phyloP scores from a whole-genome alignment of 1,139 yeast genomes.

The Suzukiozyma palmioleophila region DNA sequence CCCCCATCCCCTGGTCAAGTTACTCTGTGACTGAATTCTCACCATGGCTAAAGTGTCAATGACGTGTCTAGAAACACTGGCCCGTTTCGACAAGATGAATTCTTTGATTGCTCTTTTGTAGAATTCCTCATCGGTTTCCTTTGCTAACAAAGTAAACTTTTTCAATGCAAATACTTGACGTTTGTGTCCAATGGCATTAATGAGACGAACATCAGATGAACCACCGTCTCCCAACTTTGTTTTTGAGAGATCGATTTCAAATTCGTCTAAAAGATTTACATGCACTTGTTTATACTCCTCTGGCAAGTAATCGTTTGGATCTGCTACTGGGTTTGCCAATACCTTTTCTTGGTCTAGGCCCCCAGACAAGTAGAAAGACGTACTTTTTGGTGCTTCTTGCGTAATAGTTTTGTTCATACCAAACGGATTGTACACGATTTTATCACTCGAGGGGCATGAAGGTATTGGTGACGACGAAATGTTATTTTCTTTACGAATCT shows the following conservation, averaged over 20 bases:
- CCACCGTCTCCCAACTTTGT: slow-evolving; percentile 69
- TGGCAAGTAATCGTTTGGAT: slow-evolving; percentile 66
- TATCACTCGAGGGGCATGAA: slow-evolving; percentile 19
- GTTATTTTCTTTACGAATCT: slow-evolving; percentile 7
- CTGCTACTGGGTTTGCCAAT: slow-evolving; percentile 60
- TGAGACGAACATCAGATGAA: slow-evolving; percentile 58
- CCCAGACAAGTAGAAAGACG: slow-evolving; percentile 41
- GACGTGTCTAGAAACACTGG: slow-evolving; percentile 53
- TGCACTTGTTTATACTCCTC: slow-evolving; percentile 47
- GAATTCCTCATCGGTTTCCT: slow-evolving; percentile 63
- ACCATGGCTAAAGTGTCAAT: slow-evolving; percentile 53
- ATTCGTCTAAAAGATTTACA: slow-evolving; percentile 53
- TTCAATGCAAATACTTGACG: slow-evolving; percentile 54
- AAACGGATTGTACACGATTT: slow-evolving; percentile 44
- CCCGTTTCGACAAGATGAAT: slow-evolving; percentile 52
- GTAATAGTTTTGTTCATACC: slow-evolving; percentile 38
- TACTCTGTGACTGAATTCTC: slow-evolving; percentile 52
- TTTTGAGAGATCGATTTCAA: slow-evolving; percentile 46
- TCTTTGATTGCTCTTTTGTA: slow-evolving; percentile 63
- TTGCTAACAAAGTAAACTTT: slow-evolving; percentile 54
- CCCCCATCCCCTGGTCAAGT: slow-evolving; percentile 71
- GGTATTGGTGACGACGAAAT: slow-evolving; percentile 7
- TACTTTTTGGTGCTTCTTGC: slow-evolving; percentile 32
- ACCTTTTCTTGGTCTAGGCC: slow-evolving; percentile 36
- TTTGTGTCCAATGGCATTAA: slow-evolving; percentile 38